These are phyloP conservation scores for Entomortierella beljakovae DNA, from an alignment of 192 early-diverging fungal species.

Conservation along the genomic window DNA sequence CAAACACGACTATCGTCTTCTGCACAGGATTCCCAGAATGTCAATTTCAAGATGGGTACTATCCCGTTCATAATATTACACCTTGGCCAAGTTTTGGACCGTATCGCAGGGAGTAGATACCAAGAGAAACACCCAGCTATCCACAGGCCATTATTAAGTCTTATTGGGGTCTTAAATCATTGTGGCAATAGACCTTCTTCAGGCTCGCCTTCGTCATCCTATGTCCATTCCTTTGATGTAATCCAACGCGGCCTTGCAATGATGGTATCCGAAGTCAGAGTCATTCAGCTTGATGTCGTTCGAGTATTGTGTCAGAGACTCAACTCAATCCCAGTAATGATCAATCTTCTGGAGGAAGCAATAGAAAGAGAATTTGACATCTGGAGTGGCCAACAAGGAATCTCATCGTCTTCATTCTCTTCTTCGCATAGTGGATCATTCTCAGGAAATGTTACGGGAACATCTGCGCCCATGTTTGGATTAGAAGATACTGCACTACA, in stretches of 20 bases:
- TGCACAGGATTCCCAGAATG: conserved; percentile 39
- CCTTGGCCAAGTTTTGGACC: conserved; percentile 37
- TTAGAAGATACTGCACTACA: conserved; percentile 21
- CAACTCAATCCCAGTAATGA: conserved; percentile 43
- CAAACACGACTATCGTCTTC: conserved; percentile 39
- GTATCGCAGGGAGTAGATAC: conserved; percentile 17
- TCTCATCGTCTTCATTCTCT: not conserved
- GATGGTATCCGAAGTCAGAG: conserved; percentile 23
- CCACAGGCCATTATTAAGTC: conserved; percentile 12
- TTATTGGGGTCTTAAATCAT: conserved; percentile 36
- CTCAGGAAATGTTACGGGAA: not conserved
- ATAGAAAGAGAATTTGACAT: conserved; percentile 48
- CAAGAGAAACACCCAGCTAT: conserved; percentile 25
- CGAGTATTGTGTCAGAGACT: conserved; percentile 21
- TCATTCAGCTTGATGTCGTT: conserved; percentile 41
- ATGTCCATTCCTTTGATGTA: conserved; percentile 19
- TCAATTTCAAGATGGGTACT: conserved; percentile 30
- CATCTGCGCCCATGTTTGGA: conserved; percentile 28
- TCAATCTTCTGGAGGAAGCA: conserved; percentile 37
- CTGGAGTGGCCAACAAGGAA: conserved; percentile 24
- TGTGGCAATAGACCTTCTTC: conserved; percentile 18
- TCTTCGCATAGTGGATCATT: not conserved
- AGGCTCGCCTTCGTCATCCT: not conserved
- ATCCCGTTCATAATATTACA: conserved; percentile 23
- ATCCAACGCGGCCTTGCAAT: conserved; percentile 16